These are phyloP conservation scores for Corrigiola litoralis DNA, from an alignment of 179 eudicot species.

Conservation along the genomic window DNA sequence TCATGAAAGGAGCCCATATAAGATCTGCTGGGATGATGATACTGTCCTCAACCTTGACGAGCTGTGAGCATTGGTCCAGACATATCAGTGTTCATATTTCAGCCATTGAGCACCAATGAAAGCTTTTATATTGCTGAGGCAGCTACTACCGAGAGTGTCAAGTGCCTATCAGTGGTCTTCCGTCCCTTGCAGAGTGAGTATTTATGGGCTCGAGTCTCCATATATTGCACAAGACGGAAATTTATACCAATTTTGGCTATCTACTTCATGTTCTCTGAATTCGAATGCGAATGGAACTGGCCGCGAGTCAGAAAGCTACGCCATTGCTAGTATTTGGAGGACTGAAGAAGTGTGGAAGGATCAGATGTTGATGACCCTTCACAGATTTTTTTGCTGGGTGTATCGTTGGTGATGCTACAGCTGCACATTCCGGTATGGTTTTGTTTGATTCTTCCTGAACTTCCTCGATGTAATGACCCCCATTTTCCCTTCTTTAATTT, in stretches of 20 bases:
- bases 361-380: background rate
- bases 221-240: background rate
- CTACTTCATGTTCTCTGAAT: background rate
- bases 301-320: background rate
- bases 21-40: slow-evolving; percentile 43
- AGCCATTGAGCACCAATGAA: no score
- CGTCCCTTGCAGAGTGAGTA: background rate
- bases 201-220: background rate
- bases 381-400: background rate
- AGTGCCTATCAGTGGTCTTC: background rate
- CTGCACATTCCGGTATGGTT: background rate
- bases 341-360: background rate
- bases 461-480: background rate
- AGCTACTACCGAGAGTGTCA: no score
- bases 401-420: background rate
- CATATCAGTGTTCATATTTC: background rate
- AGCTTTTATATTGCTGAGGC: no score
- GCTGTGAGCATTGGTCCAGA: slow-evolving; percentile 1
- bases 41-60: slow-evolving; percentile 43
- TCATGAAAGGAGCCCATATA: slow-evolving; percentile 25
- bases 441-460: background rate
- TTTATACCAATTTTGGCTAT: background rate
- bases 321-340: background rate
- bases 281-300: background rate
- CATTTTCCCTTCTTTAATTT: background rate